Conservation (phyloP, 768 basidiomycete species). For the Lanmaoa pseudosensibilis region DNA sequence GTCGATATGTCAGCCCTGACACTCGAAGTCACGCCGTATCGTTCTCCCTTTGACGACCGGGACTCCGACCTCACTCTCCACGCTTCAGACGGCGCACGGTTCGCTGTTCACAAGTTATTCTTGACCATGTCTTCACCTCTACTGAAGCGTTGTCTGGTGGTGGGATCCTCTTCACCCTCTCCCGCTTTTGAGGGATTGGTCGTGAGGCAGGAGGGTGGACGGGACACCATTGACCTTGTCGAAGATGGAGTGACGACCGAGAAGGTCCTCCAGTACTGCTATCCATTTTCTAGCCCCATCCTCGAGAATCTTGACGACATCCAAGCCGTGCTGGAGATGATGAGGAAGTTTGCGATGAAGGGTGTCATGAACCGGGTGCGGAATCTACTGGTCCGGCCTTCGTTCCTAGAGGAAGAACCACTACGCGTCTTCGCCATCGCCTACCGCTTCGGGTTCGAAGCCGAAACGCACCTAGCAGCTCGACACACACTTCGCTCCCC, state of each 20-base stretch:
- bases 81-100: conserved; percentile 42
- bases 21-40: conserved; percentile 26
- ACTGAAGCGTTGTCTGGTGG: conserved; percentile 33
- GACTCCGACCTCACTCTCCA: conserved; percentile 45
- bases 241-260: conserved; percentile 36
- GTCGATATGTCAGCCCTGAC: conserved; percentile 29
- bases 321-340: conserved; percentile 35
- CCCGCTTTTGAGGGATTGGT: conserved; percentile 28
- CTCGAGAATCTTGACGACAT: conserved; percentile 37
- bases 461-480: conserved; percentile 37
- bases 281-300: conserved; percentile 36
- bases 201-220: conserved; percentile 23
- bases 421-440: conserved; percentile 42
- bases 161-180: conserved; percentile 30
- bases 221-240: conserved; percentile 30
- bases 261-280: conserved; percentile 36
- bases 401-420: conserved; percentile 31
- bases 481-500: conserved; percentile 36
- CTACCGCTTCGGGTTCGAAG: conserved; percentile 35
- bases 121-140: conserved; percentile 44
- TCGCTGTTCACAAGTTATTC: conserved; percentile 44
- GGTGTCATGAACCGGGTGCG: conserved; percentile 32
- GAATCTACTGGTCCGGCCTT: conserved; percentile 25
- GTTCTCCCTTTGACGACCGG: conserved; percentile 39
- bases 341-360: conserved; percentile 42